Percentiles rank a stretch among this genome's conserved stretches.
These are phyloP conservation scores for Pelargonium citronellum DNA, from an alignment of 441 rosid species.

Conservation along the genomic window DNA sequence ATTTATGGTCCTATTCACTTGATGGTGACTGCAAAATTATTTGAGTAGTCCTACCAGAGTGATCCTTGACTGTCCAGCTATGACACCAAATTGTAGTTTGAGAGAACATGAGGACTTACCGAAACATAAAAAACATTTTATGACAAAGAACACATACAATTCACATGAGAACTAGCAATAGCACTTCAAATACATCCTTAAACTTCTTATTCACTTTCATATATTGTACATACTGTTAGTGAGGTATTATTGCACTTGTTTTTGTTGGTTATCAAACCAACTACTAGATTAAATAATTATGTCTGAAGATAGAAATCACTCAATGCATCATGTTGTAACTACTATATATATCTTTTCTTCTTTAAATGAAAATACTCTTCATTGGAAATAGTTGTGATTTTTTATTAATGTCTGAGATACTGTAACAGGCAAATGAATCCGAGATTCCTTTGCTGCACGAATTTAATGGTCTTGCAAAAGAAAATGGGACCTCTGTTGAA, in stretches of 20 bases:
- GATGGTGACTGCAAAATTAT: not conserved
- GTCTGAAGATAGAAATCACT: not conserved
- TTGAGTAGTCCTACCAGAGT: not conserved
- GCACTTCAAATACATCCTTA: not conserved
- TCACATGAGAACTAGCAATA: not conserved
- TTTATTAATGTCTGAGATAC: constrained; percentile 15
- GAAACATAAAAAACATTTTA: not conserved
- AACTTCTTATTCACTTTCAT: not conserved
- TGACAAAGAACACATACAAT: not conserved
- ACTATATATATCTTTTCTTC: not conserved
- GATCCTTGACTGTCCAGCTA: constrained; percentile 4
- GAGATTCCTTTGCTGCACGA: constrained; percentile 88
- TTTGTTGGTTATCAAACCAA: not conserved
- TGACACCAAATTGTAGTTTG: not conserved
- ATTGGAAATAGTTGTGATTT: not conserved
- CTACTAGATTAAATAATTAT: not conserved
- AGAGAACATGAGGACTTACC: not conserved
- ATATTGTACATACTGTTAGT: not conserved
- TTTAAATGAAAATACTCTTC: not conserved
- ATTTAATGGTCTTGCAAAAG: constrained; percentile 43
- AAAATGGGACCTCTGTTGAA: constrained; percentile 61
- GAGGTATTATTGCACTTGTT: not conserved
- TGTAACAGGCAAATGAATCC: constrained; percentile 78
- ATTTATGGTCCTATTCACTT: not conserved
- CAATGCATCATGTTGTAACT: not conserved